These are phyloP conservation scores for Macrotyloma uniflorum DNA, from an alignment of 306 rosid genomes.

Conservation along the genomic window DNA sequence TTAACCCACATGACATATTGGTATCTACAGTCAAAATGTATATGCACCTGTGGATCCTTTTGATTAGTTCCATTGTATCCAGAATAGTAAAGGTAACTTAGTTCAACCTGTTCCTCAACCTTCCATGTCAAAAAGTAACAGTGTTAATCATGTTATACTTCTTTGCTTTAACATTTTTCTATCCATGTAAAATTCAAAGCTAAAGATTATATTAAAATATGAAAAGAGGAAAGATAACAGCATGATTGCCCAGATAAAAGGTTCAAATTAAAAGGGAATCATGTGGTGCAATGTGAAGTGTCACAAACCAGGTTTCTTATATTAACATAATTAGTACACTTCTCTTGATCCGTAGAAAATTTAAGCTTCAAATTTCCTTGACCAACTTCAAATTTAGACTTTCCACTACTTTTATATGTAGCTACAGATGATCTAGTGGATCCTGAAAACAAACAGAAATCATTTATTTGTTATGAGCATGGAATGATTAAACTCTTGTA, in stretches of 20 bases:
- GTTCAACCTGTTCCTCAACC: constrained; percentile 54
- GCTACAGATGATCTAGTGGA: constrained; percentile 58
- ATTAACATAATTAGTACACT: constrained; percentile 55
- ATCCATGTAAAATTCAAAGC: neutral
- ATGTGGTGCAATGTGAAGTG: constrained; percentile 20
- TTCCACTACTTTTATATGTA: constrained; percentile 43
- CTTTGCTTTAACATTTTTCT: constrained; percentile 17
- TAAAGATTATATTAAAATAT: constrained; percentile 26
- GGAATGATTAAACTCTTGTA: constrained; percentile 18
- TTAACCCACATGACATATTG: neutral
- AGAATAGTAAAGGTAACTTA: constrained; percentile 54
- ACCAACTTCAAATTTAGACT: constrained; percentile 65
- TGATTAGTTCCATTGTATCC: constrained; percentile 53
- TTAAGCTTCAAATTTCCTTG: constrained; percentile 73
- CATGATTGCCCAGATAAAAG: neutral
- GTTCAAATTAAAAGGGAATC: constrained; percentile 27
- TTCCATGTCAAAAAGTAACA: constrained; percentile 44
- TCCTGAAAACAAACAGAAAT: constrained; percentile 55
- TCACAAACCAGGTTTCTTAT: constrained; percentile 55
- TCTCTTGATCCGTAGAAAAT: constrained; percentile 60
- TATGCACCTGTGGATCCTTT: constrained; percentile 51
- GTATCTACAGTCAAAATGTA: constrained; percentile 11
- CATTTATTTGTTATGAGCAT: constrained; percentile 18
- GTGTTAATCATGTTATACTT: constrained; percentile 19
- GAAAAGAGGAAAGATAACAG: constrained; percentile 24